Evolutionary conservation across 2,329 filamentous ascomycete genomes (phyloP).

Genomic region (Talaromyces sp.): DNA sequence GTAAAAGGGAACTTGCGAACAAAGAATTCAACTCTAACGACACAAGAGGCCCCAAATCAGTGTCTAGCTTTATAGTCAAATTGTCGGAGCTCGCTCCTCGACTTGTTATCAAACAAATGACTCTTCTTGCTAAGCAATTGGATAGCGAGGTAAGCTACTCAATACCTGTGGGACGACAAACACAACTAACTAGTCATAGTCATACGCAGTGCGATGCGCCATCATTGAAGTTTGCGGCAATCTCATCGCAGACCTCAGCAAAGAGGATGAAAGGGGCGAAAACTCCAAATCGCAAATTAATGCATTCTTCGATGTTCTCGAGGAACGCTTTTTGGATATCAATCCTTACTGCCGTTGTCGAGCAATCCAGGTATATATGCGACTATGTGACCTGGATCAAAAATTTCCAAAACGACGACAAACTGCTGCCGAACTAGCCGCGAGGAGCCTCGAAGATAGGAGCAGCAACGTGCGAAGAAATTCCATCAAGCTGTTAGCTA

Average conservation of each 20-base stretch:
- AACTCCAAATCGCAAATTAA: constrained; percentile 94
- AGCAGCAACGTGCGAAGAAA: constrained; percentile 96
- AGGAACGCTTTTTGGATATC: constrained; percentile 92
- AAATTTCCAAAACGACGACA: constrained; percentile 93
- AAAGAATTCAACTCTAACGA: constrained; percentile 99
- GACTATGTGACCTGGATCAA: constrained; percentile 87
- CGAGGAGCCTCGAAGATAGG: constrained; percentile 90
- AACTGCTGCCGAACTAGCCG: constrained; percentile 78
- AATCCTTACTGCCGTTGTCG: constrained; percentile 94
- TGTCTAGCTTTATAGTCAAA: constrained; percentile 88
- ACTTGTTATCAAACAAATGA: constrained; percentile 96
- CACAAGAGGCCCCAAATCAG: constrained; percentile 89
- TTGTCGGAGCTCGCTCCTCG: constrained; percentile 88
- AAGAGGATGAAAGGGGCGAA: constrained; percentile 83
- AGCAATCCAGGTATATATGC: constrained; percentile 88
- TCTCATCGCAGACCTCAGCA: constrained; percentile 83
- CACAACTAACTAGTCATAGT: constrained; percentile 44
- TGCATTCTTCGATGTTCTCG: constrained; percentile 92
- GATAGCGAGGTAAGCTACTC: constrained; percentile 74
- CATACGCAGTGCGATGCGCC: constrained; percentile 87
- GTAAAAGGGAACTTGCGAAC: constrained; percentile 74
- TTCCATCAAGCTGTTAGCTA: constrained; percentile 85
- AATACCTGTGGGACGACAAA: neutral
- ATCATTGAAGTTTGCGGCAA: constrained; percentile 97
- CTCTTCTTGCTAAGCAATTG: constrained; percentile 84